A percentile compares a stretch with the other conserved stretches of the same genome.
phyloP scores from a whole-genome alignment of 768 basidiomycete species.

The Atractiella rhizophila region DNA sequence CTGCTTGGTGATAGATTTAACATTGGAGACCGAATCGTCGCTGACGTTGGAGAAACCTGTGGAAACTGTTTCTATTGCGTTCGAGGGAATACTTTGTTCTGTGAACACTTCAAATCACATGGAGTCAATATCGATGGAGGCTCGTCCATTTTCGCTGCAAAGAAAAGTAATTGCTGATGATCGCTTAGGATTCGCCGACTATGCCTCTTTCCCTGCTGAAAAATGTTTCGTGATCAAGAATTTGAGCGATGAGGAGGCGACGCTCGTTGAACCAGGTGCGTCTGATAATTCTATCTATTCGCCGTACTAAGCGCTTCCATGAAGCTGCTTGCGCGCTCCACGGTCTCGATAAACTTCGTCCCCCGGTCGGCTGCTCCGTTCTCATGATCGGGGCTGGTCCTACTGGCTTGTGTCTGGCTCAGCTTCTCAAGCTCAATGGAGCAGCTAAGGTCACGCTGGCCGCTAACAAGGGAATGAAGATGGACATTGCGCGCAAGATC shows the following conservation, averaged over 20 bases:
- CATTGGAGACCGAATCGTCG: slow-evolving; percentile 57
- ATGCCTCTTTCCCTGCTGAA: too few species aligned
- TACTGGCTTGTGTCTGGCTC: slow-evolving; percentile 69
- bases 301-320: neutral
- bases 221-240: slow-evolving; percentile 44
- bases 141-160: slow-evolving; percentile 78
- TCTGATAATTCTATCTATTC: neutral
- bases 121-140: slow-evolving; percentile 63
- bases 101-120: slow-evolving; percentile 56
- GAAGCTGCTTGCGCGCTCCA: slow-evolving; percentile 64
- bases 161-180: slow-evolving; percentile 41
- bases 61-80: slow-evolving; percentile 68
- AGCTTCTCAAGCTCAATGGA: slow-evolving; percentile 65
- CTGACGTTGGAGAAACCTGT: slow-evolving; percentile 59
- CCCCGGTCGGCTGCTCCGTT: slow-evolving; percentile 58
- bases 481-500: slow-evolving; percentile 54
- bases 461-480: slow-evolving; percentile 65
- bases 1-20: slow-evolving; percentile 26
- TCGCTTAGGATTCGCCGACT: too few species aligned
- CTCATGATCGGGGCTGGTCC: slow-evolving; percentile 74
- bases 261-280: slow-evolving; percentile 49
- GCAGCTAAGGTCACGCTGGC: slow-evolving; percentile 57
- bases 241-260: slow-evolving; percentile 62
- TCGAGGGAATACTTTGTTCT: slow-evolving; percentile 52
- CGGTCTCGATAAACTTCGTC: slow-evolving; percentile 63